Base-by-base conservation (phyloP, 805 yeast genomes). In the Lipomyces japonicus region DNA sequence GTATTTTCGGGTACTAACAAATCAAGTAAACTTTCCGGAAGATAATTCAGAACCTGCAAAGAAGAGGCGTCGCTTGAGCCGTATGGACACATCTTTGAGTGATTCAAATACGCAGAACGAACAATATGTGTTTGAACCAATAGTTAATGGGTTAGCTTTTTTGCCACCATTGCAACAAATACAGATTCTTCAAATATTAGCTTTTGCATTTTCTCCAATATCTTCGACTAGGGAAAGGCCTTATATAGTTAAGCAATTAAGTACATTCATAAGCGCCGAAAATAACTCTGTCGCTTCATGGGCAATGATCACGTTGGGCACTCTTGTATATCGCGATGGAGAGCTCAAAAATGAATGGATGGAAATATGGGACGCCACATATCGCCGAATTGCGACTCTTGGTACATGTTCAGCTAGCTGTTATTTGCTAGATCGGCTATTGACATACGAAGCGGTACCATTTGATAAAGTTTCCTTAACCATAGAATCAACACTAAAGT, bases 231-330 rank as follows among this genome's bases (percentile, higher is more conserved):
- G 16, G 14, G 25, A 26, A 18, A 4, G 14, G 4, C 23, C 16
- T 14, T 9, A 3, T 18, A n/a, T 9, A 22, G 4, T 42, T 3
- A 9, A 30, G 14, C 26, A 23, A 12, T 21, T 47, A 10, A 36
- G 7, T 14, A 10, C 25, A 16, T 14, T 43, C 7, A 39, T 25
- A 5, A 18, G 18, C n/a, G 44, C 50, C 1, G 57, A 52, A n/a
- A 32, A 47, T 18, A 19, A 22, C 12, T 21, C 31, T 7, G 26
- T 37, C 3, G 45, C 50, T 3, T 53, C 54, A 3, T 53, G 57
- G 57, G 54, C 57, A 4, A 44, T 50, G 46, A 28, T 49, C 3
- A 39, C 47, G 10, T 34, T 51, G 10, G 37, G 48, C n/a, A 24
- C 43, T 9, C 25, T 48, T 19, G n/a, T 42, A 7, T 23, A 41